Conservation (phyloP, 768 basidiomycete genomes). For the Suillus hirtellus region DNA sequence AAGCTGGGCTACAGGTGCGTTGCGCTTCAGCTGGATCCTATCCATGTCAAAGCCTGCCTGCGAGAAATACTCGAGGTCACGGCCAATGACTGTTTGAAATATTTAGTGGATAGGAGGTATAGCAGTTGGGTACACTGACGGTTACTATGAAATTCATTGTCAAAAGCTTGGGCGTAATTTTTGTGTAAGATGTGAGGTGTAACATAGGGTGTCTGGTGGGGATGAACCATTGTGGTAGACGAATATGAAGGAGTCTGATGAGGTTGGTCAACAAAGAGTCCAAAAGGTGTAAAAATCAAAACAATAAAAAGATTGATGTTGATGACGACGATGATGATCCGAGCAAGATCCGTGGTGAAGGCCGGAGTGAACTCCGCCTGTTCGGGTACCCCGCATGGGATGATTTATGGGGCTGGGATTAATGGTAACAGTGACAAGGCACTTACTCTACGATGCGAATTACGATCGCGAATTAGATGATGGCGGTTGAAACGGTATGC, state of each 20-base stretch:
- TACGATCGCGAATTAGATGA: constrained; percentile 9
- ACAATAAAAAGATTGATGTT: constrained; percentile 24
- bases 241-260: neutral
- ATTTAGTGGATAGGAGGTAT: constrained; percentile 11
- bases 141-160: constrained; percentile 58
- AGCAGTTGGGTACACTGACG: constrained; percentile 45
- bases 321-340: constrained; percentile 5
- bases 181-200: constrained; percentile 90
- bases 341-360: constrained; percentile 7
- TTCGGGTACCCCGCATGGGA: constrained; percentile 4
- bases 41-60: constrained; percentile 99
- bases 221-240: constrained; percentile 56
- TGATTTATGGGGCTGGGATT: neutral
- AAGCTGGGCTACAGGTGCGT: constrained; percentile 84
- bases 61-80: constrained; percentile 95
- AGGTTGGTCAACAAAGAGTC: constrained; percentile 13
- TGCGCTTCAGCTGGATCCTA: constrained; percentile 93
- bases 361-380: neutral
- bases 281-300: neutral
- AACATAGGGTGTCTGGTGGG: constrained; percentile 79
- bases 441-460: constrained; percentile 23
- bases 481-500: constrained; percentile 9
- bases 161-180: constrained; percentile 75
- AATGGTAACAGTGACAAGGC: neutral
- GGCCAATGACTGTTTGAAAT: constrained; percentile 71